phyloP scores from a whole-genome alignment of 306 rosid genomes.

The Sesbania bispinosa region DNA sequence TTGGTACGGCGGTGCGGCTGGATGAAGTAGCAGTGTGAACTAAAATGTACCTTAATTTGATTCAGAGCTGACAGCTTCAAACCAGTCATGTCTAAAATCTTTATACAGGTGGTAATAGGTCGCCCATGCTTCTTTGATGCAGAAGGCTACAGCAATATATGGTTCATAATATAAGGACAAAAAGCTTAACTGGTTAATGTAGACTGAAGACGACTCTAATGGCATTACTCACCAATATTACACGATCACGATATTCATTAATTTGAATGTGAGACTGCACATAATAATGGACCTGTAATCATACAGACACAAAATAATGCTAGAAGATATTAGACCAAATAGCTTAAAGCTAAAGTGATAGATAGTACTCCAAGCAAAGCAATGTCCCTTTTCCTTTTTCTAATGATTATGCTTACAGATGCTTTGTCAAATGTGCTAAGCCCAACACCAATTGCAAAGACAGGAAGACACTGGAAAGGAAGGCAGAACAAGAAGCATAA shows the following conservation, averaged over 20 bases:
- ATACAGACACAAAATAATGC: no score
- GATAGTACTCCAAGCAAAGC: slow-evolving; percentile 7
- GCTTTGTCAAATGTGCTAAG: slow-evolving; percentile 91
- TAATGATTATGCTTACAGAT: slow-evolving; percentile 62
- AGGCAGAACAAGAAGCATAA: background rate
- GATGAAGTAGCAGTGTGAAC: slow-evolving; percentile 4
- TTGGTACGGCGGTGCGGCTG: background rate
- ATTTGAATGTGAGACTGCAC: slow-evolving; percentile 99
- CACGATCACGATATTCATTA: slow-evolving; percentile 85
- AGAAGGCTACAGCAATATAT: slow-evolving; percentile 44
- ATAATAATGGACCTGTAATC: slow-evolving; percentile 89
- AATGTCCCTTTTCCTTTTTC: background rate
- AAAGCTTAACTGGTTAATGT: slow-evolving; percentile 4
- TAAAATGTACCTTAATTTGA: slow-evolving; percentile 62
- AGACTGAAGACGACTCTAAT: slow-evolving; percentile 19
- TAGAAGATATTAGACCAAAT: background rate
- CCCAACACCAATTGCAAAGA: slow-evolving; percentile 81
- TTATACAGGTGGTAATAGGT: slow-evolving; percentile 63
- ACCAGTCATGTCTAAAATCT: slow-evolving; percentile 81
- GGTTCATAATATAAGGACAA: slow-evolving; percentile 28
- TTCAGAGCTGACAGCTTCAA: slow-evolving; percentile 73
- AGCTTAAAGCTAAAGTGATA: background rate
- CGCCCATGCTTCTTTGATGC: slow-evolving; percentile 67
- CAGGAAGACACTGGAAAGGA: slow-evolving; percentile 74
- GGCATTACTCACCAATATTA: slow-evolving; percentile 61